Percentiles rank a stretch among this genome's conserved stretches.
These are phyloP conservation scores for Westerdykella sp. DNA, from an alignment of 2,329 filamentous ascomycete genomes.

Conservation along the genomic window DNA sequence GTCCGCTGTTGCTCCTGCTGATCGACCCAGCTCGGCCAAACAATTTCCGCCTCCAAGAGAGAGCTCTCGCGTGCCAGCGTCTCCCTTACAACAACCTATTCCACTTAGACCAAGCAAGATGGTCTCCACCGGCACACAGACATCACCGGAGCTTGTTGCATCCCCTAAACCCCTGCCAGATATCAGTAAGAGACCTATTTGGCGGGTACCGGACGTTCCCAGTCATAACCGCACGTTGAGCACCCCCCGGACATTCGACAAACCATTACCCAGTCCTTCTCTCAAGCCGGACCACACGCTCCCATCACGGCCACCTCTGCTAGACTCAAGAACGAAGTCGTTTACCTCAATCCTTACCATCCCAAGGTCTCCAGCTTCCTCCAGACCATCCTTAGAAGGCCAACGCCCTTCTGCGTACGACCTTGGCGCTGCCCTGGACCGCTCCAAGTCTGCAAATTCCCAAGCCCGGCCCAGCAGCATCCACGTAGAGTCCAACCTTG, in stretches of 20 bases:
- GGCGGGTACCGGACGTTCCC: conserved; percentile 45
- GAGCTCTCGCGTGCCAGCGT: conserved; percentile 19
- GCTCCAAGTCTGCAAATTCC: conserved; percentile 59
- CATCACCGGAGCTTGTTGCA: conserved; percentile 48
- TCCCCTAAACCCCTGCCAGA: conserved; percentile 33
- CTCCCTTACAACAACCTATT: conserved; percentile 39
- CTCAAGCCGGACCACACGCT: conserved; percentile 36
- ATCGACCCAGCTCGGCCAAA: conserved; percentile 7
- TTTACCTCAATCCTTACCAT: conserved; percentile 45
- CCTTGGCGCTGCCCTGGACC: conserved; percentile 50
- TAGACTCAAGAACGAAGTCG: conserved; percentile 48
- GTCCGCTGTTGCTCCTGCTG: conserved; percentile 23
- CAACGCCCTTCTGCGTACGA: conserved; percentile 60
- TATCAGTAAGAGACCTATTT: conserved; percentile 44
- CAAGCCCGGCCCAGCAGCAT: conserved; percentile 73
- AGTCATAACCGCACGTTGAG: conserved; percentile 44
- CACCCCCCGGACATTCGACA: conserved; percentile 43
- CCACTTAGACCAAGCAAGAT: conserved; percentile 46
- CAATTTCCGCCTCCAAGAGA: conserved; percentile 17
- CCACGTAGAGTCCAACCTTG: conserved; percentile 74
- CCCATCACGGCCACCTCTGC: conserved; percentile 36
- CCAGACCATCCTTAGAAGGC: conserved; percentile 65
- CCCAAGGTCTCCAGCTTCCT: conserved; percentile 51
- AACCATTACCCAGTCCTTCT: conserved; percentile 30
- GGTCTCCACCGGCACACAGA: conserved; percentile 77